A percentile compares a stretch with the other conserved stretches of the same genome.
Conservation (phyloP, 768 basidiomycete species). For the Xerocomus brunneocitrinus region DNA sequence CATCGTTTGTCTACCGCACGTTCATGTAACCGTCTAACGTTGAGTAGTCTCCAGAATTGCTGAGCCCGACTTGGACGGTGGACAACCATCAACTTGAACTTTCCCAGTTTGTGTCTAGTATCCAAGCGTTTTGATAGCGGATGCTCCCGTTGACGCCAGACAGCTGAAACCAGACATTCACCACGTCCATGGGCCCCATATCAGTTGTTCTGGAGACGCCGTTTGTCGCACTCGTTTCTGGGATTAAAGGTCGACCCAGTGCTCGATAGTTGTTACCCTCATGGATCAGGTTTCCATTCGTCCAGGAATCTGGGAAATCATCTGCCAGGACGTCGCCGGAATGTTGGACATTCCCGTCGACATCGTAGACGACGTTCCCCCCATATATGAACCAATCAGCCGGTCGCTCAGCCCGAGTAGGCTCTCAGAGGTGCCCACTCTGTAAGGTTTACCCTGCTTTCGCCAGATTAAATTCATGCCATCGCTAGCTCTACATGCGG, state of each 20-base stretch:
- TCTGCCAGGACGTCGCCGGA: conserved; percentile 14
- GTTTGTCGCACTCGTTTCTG: not conserved
- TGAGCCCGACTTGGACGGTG: conserved; percentile 12
- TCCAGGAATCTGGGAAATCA: conserved; percentile 21
- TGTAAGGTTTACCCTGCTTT: conserved; percentile 3
- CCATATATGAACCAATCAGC: conserved; percentile 18
- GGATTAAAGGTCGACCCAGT: not conserved
- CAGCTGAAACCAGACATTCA: not conserved
- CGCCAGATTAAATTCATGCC: not conserved
- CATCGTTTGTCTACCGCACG: conserved; percentile 40
- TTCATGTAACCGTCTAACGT: conserved; percentile 2
- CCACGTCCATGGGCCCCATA: not conserved
- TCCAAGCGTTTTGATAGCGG: not conserved
- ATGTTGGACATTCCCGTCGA: not conserved
- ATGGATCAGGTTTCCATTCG: conserved; percentile 14
- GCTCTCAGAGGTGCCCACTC: not conserved
- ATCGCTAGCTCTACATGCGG: not conserved
- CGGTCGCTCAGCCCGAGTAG: not conserved
- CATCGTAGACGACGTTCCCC: conserved; percentile 14
- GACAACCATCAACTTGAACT: conserved; percentile 16
- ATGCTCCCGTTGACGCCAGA: not conserved
- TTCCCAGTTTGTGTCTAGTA: not conserved
- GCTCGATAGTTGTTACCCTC: not conserved
- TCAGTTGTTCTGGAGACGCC: not conserved
- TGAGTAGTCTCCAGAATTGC: conserved; percentile 9